Evolutionary conservation across 257 asterid genomes (phyloP).

Genomic region (Sherardia arvensis): DNA sequence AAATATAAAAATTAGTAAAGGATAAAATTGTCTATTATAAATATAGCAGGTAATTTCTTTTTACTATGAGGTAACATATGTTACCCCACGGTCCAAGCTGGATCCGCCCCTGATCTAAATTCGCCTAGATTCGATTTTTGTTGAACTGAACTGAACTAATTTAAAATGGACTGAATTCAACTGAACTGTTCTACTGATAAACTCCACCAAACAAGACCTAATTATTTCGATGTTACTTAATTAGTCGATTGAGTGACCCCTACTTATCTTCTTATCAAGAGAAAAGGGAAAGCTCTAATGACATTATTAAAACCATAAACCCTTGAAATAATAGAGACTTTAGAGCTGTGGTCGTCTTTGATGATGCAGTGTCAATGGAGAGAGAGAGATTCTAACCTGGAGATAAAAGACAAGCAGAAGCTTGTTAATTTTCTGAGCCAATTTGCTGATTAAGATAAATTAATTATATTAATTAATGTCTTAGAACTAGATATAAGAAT

Average conservation of each 20-base stretch:
- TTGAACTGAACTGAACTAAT: too few species aligned
- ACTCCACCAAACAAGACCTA: too few species aligned
- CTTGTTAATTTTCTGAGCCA: constrained; percentile 50
- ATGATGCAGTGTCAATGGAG: constrained; percentile 65
- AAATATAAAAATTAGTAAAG: too few species aligned
- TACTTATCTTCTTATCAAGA: constrained; percentile 21
- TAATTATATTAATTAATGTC: constrained; percentile 7
- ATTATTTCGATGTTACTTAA: too few species aligned
- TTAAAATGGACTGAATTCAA: too few species aligned
- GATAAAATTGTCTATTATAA: too few species aligned
- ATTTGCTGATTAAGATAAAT: constrained; percentile 21
- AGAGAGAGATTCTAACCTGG: constrained; percentile 34
- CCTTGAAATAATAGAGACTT: constrained; percentile 6
- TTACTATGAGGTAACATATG: too few species aligned
- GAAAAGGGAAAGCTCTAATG: constrained; percentile 27
- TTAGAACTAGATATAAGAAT: background rate
- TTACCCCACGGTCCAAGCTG: too few species aligned
- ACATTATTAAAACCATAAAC: background rate
- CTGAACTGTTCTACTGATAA: too few species aligned
- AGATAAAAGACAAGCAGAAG: constrained; percentile 76
- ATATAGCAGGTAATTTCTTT: too few species aligned
- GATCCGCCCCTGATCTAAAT: too few species aligned
- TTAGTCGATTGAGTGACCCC: constrained; percentile 5
- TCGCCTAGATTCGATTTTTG: too few species aligned
- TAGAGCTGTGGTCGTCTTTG: constrained; percentile 34